Evolutionary conservation across 2,329 filamentous ascomycete genomes (phyloP), one percentile per base, ranked within the genome.

Genomic region (Neonectria coccinea): DNA sequence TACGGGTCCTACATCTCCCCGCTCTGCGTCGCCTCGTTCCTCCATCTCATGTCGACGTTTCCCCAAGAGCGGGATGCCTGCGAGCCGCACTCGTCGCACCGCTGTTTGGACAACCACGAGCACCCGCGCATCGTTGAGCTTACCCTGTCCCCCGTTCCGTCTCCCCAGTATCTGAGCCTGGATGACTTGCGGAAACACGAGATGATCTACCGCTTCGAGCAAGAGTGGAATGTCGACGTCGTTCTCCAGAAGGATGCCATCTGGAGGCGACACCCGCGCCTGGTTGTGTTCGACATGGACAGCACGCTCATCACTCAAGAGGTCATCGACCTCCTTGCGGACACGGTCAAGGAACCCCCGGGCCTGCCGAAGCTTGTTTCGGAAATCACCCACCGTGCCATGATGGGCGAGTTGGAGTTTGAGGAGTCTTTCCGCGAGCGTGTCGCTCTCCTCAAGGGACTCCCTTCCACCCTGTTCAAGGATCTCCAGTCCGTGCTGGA

Each of bases 281-380:
- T 98, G 11, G 94, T 95, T 4, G 93, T 97, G 33, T 99, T 99
- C 75, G 96, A 99, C 79, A 99, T 99, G 96, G 96, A 99, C 82
- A 96, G 92, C 79, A 99, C 96, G 0, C 86, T 99, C 65, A 98
- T 99, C 77, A 92, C 95, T 58, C 94, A 99, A 79, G 96, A 99
- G 82, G 94, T 97, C 65, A 98, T 99, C 76, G 96, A 99, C 79
- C 90, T 98, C 74, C 90, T 99, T 61, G 96, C 96, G 4, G 89
- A 91, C 58, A 91, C 91, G 41, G 88, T 97, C 73, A 84, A 81
- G 52, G 82, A 92, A 79, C 82, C 86, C 75, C 80, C 87, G 2
- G 92, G 93, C 56, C 86, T 97, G n/a, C 89, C 93, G 72, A 89
- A 89, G 57, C 84, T 92, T 73, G 95, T 99, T 42, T 92, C 93